These are phyloP conservation scores for Kurtzmaniella cleridarum DNA, from an alignment of 805 yeast genomes.

Conservation along the genomic window DNA sequence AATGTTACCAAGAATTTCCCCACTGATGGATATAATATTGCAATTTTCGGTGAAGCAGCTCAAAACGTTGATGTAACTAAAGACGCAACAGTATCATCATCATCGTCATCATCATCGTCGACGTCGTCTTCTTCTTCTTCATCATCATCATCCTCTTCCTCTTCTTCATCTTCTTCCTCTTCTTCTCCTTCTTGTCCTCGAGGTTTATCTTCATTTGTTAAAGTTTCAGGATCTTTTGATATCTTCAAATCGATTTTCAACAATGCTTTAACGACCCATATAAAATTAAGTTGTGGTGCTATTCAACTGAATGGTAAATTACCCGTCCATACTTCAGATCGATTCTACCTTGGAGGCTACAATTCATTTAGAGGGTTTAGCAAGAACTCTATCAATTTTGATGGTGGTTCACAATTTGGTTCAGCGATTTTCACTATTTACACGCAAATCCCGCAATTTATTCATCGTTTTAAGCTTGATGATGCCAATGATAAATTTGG, in stretches of 20 bases:
- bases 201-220: slow-evolving; percentile 21
- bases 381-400: slow-evolving; percentile 61
- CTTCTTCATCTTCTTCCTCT: background rate
- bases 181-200: background rate
- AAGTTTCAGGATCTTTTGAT: slow-evolving; percentile 24
- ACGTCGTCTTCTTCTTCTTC: background rate
- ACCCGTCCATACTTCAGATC: slow-evolving; percentile 62
- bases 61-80: slow-evolving; percentile 18
- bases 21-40: slow-evolving; percentile 52
- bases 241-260: slow-evolving; percentile 38
- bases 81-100: background rate
- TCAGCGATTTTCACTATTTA: slow-evolving; percentile 57
- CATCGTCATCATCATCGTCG: background rate
- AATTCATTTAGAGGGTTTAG: slow-evolving; percentile 67
- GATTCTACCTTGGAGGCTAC: slow-evolving; percentile 80
- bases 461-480: slow-evolving; percentile 9
- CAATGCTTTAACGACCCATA: slow-evolving; percentile 44
- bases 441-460: slow-evolving; percentile 50
- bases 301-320: slow-evolving; percentile 13
- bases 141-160: background rate
- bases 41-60: slow-evolving; percentile 52
- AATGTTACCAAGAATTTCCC: slow-evolving; percentile 25
- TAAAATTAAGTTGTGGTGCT: slow-evolving; percentile 55
- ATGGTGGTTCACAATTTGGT: slow-evolving; percentile 65
- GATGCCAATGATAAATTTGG: slow-evolving; percentile 1